Percentiles rank a stretch among this genome's conserved stretches.
Evolutionary conservation across 805 yeast species (phyloP).

Genomic region (Kodamaea fukazawae): DNA sequence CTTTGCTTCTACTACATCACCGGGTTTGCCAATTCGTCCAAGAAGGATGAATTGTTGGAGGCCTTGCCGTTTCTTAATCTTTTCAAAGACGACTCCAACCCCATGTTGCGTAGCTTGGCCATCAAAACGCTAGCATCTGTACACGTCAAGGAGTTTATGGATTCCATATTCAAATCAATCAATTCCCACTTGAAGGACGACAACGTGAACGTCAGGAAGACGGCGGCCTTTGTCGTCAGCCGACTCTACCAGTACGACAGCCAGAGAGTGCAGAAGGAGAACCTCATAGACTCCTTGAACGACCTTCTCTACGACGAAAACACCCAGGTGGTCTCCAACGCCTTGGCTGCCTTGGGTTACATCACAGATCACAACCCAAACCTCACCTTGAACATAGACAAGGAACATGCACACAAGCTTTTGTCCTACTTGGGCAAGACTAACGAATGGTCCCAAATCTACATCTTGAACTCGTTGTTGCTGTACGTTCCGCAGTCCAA

Average conservation of each 20-base stretch:
- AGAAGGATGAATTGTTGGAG: conserved; percentile 50
- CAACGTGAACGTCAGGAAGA: conserved; percentile 61
- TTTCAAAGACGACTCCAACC: conserved; percentile 50
- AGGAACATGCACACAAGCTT: conserved; percentile 37
- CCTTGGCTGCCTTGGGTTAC: conserved; percentile 63
- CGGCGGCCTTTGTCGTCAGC: conserved; percentile 69
- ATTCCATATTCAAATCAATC: conserved; percentile 44
- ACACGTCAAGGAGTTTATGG: conserved; percentile 49
- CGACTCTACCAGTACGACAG: conserved; percentile 60
- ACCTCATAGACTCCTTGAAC: conserved; percentile 50
- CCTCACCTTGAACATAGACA: conserved; percentile 53
- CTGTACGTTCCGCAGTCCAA: conserved; percentile 67
- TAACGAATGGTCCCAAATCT: conserved; percentile 73
- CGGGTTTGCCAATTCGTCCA: conserved; percentile 54
- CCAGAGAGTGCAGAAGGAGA: conserved; percentile 38
- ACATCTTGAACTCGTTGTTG: conserved; percentile 62
- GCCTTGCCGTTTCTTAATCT: conserved; percentile 54
- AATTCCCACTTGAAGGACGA: conserved; percentile 37
- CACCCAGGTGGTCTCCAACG: conserved; percentile 64
- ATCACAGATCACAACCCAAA: conserved; percentile 57
- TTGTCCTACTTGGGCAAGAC: conserved; percentile 32
- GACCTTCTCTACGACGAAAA: conserved; percentile 53
- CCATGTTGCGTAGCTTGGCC: conserved; percentile 56
- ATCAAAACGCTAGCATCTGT: conserved; percentile 63
- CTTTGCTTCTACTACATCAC: conserved; percentile 67